Percentiles rank a stretch among this genome's conserved stretches.
Evolutionary conservation across 2,329 filamentous ascomycete genomes (phyloP).

Genomic region (Penicillium corylophilum): DNA sequence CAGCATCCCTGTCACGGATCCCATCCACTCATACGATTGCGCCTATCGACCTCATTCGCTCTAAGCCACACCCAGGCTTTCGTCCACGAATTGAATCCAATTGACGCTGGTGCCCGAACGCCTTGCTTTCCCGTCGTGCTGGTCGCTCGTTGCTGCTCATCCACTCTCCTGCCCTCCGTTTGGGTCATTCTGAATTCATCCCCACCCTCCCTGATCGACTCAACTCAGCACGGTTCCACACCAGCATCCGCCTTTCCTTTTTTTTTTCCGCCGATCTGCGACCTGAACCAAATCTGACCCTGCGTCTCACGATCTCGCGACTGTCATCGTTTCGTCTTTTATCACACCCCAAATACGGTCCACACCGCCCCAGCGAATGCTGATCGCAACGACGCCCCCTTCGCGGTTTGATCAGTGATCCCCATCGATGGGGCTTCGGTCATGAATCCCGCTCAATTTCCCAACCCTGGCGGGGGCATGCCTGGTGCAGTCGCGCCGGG

Average conservation of each 20-base stretch:
- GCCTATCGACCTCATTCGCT: conserved; percentile 21
- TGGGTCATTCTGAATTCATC: conserved; percentile 22
- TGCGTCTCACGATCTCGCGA: conserved; percentile 6
- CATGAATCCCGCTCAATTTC: conserved; percentile 45
- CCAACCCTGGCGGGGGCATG: conserved; percentile 38
- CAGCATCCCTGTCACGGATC: conserved; percentile 36
- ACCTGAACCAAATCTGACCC: conserved; percentile 11
- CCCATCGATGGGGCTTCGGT: conserved; percentile 40
- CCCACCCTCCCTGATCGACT: conserved; percentile 29
- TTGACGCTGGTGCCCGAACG: conserved; percentile 37
- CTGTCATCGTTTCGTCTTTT: not conserved
- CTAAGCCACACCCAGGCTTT: conserved; percentile 30
- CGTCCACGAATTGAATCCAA: conserved; percentile 31
- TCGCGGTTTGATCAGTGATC: conserved; percentile 36
- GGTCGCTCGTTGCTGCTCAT: conserved; percentile 19
- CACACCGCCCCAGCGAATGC: conserved; percentile 34
- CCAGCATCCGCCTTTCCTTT: conserved; percentile 16
- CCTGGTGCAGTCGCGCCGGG: conserved; percentile 33
- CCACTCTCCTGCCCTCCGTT: conserved; percentile 20
- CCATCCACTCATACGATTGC: conserved; percentile 25
- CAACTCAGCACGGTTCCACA: conserved; percentile 21
- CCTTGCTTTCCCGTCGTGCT: conserved; percentile 33
- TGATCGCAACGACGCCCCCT: conserved; percentile 28
- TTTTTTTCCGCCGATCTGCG: conserved; percentile 20
- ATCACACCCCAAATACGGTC: not conserved